Conservation (phyloP, 2,329 filamentous ascomycete genomes). For the Colletotrichum cordylinicola region DNA sequence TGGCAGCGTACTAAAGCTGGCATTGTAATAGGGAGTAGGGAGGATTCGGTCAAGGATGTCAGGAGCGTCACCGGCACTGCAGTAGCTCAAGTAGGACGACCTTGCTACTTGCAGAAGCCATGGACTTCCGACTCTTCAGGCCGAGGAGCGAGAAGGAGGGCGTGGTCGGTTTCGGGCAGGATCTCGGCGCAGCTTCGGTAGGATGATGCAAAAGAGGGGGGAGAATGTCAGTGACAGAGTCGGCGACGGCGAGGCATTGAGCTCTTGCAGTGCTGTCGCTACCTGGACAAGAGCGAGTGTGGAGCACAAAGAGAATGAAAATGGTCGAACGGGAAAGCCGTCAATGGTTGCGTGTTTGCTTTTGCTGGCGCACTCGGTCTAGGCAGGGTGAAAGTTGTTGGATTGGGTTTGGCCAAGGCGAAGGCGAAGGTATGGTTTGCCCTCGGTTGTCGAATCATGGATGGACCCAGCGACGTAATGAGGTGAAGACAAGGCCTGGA, state of each 20-base stretch:
- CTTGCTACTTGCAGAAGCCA: conserved; percentile 17
- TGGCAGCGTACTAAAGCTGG: background rate
- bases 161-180: background rate
- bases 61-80: conserved; percentile 14
- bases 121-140: conserved; percentile 1
- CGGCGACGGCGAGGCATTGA: conserved; percentile 20
- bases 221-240: background rate
- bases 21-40: conserved; percentile 5
- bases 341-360: background rate
- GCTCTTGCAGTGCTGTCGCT: background rate
- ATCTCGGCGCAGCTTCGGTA: background rate
- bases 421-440: background rate
- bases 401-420: conserved; percentile 8
- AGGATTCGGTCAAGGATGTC: background rate
- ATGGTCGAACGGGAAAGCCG: background rate
- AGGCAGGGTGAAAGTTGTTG: background rate
- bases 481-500: background rate
- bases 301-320: background rate
- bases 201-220: background rate
- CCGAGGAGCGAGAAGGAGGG: background rate
- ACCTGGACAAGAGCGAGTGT: background rate
- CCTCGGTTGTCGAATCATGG: conserved; percentile 13
- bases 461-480: conserved; percentile 19
- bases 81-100: conserved; percentile 15
- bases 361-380: background rate